These are phyloP conservation scores for Heterobasidion irregulare DNA, from an alignment of 1,284 basidiomycete genomes.

Conservation along the genomic window DNA sequence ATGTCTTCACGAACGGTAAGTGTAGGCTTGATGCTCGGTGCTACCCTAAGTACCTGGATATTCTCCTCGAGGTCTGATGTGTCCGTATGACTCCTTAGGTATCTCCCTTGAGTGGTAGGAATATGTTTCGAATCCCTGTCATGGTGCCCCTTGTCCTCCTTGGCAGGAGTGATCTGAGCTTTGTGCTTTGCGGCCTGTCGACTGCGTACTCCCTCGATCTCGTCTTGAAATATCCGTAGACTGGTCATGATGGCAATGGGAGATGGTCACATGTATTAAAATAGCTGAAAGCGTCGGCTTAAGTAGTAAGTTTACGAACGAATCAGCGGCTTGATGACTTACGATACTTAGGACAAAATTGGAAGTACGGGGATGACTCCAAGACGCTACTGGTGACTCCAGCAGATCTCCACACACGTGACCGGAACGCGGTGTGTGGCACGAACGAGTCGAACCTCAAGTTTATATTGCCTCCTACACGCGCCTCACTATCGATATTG, in stretches of 20 bases:
- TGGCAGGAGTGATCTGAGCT: conserved; percentile 23
- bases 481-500: neutral
- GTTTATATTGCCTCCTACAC: too few species aligned
- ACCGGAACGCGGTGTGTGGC: too few species aligned
- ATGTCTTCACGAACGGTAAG: conserved; percentile 24
- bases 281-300: neutral
- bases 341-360: too few species aligned
- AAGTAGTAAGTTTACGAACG: neutral
- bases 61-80: conserved; percentile 45
- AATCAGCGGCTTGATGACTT: neutral
- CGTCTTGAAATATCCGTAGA: conserved; percentile 62
- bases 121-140: conserved; percentile 20
- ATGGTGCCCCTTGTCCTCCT: conserved; percentile 18
- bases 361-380: too few species aligned
- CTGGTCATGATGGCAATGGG: conserved; percentile 39
- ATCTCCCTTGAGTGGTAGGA: too few species aligned
- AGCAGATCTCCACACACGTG: too few species aligned
- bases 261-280: neutral
- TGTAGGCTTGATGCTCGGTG: neutral
- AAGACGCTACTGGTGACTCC: too few species aligned
- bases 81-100: conserved; percentile 10
- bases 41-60: conserved; percentile 39
- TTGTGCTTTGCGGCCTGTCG: conserved; percentile 58
- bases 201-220: conserved; percentile 66
- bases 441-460: too few species aligned